Percentiles rank a stretch among this genome's conserved stretches.
These are phyloP conservation scores for Tympanopsis confertula DNA, from an alignment of 2,329 filamentous ascomycete species.

Conservation along the genomic window DNA sequence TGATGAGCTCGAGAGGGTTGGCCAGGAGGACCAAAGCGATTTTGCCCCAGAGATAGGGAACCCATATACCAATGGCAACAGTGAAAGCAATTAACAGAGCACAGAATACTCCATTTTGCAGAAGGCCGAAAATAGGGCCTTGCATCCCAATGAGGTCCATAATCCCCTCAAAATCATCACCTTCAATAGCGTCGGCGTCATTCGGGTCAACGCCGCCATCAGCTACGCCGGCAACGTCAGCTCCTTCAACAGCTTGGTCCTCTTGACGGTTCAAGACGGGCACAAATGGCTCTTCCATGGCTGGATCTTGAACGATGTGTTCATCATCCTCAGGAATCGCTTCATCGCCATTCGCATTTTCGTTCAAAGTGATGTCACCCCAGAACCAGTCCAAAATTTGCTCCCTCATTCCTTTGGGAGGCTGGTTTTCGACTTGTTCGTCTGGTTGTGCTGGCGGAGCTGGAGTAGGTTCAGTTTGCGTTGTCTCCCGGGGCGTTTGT, in stretches of 20 bases:
- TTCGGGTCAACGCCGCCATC: conserved; percentile 45
- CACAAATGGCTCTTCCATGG: conserved; percentile 3
- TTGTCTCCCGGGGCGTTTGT: too few relatives aligned
- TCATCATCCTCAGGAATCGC: conserved; percentile 49
- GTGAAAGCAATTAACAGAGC: conserved; percentile 80
- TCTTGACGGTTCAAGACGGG: conserved; percentile 22
- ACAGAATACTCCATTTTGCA: conserved; percentile 93
- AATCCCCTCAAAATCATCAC: conserved; percentile 90
- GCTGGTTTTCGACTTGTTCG: not conserved
- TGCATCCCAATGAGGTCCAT: conserved; percentile 95
- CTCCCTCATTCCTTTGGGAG: too few relatives aligned
- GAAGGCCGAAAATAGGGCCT: conserved; percentile 74
- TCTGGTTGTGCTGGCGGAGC: not conserved
- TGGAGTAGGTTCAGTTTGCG: too few relatives aligned
- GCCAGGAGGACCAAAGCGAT: conserved; percentile 68
- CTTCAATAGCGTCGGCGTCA: conserved; percentile 45
- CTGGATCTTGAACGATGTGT: conserved; percentile 34
- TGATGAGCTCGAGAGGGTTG: conserved; percentile 67
- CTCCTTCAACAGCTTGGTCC: conserved; percentile 7
- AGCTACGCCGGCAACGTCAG: conserved; percentile 12
- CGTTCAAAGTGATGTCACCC: not conserved
- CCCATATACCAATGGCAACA: conserved; percentile 72
- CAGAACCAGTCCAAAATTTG: not conserved
- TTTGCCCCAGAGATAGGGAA: conserved; percentile 87
- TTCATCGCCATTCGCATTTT: conserved; percentile 50